These are phyloP conservation scores for Pyrus communis DNA, from an alignment of 306 rosid species.

Conservation along the genomic window DNA sequence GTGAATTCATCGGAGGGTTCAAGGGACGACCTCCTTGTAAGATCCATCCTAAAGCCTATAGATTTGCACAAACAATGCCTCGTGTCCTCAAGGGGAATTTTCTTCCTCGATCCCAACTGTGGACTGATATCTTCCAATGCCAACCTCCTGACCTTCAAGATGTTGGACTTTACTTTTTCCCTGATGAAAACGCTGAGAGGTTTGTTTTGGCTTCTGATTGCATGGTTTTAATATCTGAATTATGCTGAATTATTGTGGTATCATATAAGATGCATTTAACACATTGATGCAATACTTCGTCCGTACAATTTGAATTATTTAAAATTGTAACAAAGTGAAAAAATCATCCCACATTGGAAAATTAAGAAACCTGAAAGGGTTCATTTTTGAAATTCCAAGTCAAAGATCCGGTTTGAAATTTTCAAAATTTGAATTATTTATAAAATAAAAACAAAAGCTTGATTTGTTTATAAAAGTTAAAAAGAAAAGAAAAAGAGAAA, in stretches of 20 bases:
- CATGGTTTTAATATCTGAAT: background rate
- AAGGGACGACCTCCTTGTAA: conserved; percentile 57
- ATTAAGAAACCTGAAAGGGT: no score
- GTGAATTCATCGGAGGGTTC: conserved; percentile 33
- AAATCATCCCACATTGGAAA: no score
- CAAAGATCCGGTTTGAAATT: no score
- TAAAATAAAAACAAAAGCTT: no score
- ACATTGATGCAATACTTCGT: background rate
- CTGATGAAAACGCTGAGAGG: conserved; percentile 39
- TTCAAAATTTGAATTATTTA: no score
- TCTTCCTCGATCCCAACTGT: conserved; percentile 27
- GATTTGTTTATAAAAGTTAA: background rate
- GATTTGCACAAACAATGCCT: conserved; percentile 43
- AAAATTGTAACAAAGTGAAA: no score
- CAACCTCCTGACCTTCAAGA: conserved; percentile 49
- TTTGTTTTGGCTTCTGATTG: conserved; percentile 24
- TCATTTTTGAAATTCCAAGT: no score
- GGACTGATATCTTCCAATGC: conserved; percentile 37
- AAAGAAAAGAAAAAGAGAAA: background rate
- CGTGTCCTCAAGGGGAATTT: conserved; percentile 34
- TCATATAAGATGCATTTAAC: background rate
- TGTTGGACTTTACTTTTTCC: conserved; percentile 63
- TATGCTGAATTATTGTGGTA: background rate
- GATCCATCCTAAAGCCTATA: conserved; percentile 37
- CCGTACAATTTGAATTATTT: no score